Conservation (phyloP, 1,139 yeast genomes). For the Eremothecium cymbalariae region DNA sequence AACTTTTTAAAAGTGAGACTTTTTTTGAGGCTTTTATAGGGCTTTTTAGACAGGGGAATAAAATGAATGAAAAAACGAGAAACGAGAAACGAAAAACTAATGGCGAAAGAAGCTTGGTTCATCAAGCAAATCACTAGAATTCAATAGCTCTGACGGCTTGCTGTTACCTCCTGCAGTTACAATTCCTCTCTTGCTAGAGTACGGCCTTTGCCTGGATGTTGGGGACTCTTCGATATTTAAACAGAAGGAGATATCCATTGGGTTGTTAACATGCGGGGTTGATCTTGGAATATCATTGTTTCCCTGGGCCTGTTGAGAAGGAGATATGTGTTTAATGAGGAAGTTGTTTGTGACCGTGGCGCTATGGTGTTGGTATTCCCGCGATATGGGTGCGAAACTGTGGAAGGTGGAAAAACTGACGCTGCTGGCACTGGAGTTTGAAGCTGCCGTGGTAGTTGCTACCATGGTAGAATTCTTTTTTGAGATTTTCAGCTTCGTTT, state of each 20-base stretch:
- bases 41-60: too few species aligned
- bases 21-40: too few species aligned
- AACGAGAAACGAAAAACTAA: too few species aligned
- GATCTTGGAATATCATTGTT: slow-evolving; percentile 8
- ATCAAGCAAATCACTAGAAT: slow-evolving; percentile 19
- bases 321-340: slow-evolving; percentile 8
- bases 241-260: slow-evolving; percentile 15
- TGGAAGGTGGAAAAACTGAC: slow-evolving; percentile 7
- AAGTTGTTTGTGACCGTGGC: slow-evolving; percentile 3
- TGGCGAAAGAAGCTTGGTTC: slow-evolving; percentile 25
- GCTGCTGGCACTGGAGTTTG: slow-evolving; percentile 6
- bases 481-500: slow-evolving; percentile 9
- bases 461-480: slow-evolving; percentile 11
- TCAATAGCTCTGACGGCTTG: slow-evolving; percentile 22
- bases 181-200: slow-evolving; percentile 7
- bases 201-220: slow-evolving; percentile 7
- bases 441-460: slow-evolving; percentile 6
- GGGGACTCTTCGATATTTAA: slow-evolving; percentile 10
- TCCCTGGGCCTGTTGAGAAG: slow-evolving; percentile 6
- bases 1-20: too few species aligned
- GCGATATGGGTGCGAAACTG: slow-evolving; percentile 8
- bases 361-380: slow-evolving; percentile 4
- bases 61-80: too few species aligned
- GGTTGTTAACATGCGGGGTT: slow-evolving; percentile 8
- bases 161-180: slow-evolving; percentile 12